A percentile compares a stretch with the other conserved stretches of the same genome.
phyloP scores from a whole-genome alignment of 129 eudicot genomes.

The Chrysanthemum lavandulifolium region DNA sequence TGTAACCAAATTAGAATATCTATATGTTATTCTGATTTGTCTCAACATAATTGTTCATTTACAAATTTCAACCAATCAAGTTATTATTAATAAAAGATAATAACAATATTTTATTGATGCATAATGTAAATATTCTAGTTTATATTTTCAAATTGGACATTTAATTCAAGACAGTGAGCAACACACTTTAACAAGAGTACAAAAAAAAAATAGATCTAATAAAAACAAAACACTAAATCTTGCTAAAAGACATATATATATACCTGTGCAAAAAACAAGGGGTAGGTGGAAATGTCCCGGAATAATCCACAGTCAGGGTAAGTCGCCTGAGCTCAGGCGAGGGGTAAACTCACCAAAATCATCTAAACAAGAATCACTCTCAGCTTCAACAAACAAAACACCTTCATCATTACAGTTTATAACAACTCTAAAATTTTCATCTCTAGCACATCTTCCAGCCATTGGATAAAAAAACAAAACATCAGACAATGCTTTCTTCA shows the following conservation, averaged over 20 bases:
- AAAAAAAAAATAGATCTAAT: too few relatives aligned
- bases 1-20: background rate
- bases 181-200: too few relatives aligned
- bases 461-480: slow-evolving; percentile 39
- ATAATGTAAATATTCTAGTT: too few relatives aligned
- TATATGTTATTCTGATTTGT: too few relatives aligned
- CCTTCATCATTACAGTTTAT: slow-evolving; percentile 49
- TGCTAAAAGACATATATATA: background rate
- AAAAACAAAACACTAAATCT: background rate
- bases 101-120: too few relatives aligned
- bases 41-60: too few relatives aligned
- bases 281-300: slow-evolving; percentile 46
- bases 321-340: slow-evolving; percentile 37
- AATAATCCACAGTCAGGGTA: slow-evolving; percentile 38
- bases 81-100: too few relatives aligned
- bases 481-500: slow-evolving; percentile 39
- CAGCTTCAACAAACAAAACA: slow-evolving; percentile 58
- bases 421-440: slow-evolving; percentile 32
- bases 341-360: slow-evolving; percentile 55
- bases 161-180: too few relatives aligned
- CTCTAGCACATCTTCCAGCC: slow-evolving; percentile 35
- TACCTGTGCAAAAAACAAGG: slow-evolving; percentile 52
- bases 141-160: too few relatives aligned
- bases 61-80: too few relatives aligned
- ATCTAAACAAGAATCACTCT: slow-evolving; percentile 42